Conservation (phyloP, 345 rosid genomes). For the Syzygium jambos region DNA sequence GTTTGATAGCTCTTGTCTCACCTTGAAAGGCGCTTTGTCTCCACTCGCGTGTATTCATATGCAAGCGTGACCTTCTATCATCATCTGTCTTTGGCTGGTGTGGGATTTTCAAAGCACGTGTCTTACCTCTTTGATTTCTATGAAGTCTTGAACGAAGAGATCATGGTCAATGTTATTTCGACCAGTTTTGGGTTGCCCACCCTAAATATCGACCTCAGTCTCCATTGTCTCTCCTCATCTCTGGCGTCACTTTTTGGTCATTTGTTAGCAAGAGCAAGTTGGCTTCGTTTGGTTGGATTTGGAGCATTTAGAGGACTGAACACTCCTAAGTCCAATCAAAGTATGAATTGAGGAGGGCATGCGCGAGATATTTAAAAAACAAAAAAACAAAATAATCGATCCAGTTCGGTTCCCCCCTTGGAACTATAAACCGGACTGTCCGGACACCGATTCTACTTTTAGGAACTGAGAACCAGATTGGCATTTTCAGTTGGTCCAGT, state of each 20-base stretch:
- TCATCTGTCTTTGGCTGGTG: not conserved
- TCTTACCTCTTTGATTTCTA: not conserved
- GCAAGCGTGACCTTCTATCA: not conserved
- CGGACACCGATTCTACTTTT: too few relatives aligned
- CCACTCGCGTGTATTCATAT: not conserved
- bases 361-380: too few relatives aligned
- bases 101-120: not conserved
- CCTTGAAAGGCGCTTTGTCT: not conserved
- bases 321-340: not conserved
- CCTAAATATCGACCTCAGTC: not conserved
- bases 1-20: too few relatives aligned
- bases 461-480: too few relatives aligned
- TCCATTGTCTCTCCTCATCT: not conserved
- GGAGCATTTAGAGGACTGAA: not conserved
- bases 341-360: not conserved
- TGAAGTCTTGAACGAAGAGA: not conserved
- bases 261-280: not conserved
- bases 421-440: too few relatives aligned
- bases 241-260: not conserved
- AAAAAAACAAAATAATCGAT: too few relatives aligned
- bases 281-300: not conserved
- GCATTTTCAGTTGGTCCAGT: too few relatives aligned
- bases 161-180: not conserved
- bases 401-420: too few relatives aligned
- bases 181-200: not conserved